These are phyloP conservation scores for Solanum paucissectum DNA, from an alignment of 257 asterid species.

Conservation along the genomic window DNA sequence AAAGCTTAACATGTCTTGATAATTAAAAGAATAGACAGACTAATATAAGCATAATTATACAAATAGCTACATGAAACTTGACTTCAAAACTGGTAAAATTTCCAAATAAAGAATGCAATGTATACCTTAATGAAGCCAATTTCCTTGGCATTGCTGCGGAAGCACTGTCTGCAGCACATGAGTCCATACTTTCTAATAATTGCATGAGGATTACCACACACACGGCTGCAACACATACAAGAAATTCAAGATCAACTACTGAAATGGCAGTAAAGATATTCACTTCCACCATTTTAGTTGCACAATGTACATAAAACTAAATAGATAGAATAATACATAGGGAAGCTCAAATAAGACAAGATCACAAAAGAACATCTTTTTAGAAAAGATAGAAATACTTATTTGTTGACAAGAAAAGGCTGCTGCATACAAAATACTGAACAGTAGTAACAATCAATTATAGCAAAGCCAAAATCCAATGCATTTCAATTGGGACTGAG, in stretches of 20 bases:
- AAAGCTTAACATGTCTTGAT: neutral
- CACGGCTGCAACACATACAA: slow-evolving; percentile 4
- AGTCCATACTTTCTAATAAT: slow-evolving; percentile 11
- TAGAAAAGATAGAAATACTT: neutral
- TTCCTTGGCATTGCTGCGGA: slow-evolving; percentile 14
- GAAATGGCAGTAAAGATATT: neutral
- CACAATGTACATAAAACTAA: neutral
- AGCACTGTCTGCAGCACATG: slow-evolving; percentile 17
- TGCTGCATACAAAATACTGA: neutral
- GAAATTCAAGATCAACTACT: neutral
- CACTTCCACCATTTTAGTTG: neutral
- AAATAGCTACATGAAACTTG: neutral
- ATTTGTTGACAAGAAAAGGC: too few species aligned
- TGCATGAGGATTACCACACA: slow-evolving; percentile 11
- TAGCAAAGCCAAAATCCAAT: neutral
- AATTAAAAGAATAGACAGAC: neutral
- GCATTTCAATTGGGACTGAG: neutral
- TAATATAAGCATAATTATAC: neutral
- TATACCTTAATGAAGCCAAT: slow-evolving; percentile 12
- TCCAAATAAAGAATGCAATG: neutral
- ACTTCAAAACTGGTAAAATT: too few species aligned
- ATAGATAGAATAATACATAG: neutral
- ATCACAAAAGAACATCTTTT: neutral
- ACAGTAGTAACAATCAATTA: neutral
- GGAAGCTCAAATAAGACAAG: neutral